phyloP scores from a whole-genome alignment of 352 stramenopile species.

The Phytophthora tentaculata region DNA sequence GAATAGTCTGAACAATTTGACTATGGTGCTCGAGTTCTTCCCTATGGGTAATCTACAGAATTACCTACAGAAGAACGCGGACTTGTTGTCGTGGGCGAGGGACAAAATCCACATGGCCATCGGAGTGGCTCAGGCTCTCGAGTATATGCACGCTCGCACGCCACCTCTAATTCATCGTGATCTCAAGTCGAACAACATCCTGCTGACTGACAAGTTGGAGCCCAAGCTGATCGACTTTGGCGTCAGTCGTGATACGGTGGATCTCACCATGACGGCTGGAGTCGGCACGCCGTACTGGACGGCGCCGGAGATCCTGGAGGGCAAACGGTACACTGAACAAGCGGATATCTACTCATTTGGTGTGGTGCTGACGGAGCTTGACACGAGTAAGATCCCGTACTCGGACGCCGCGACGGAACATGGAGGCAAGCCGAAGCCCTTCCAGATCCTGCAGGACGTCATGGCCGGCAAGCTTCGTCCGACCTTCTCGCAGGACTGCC shows the following conservation, averaged over 20 bases:
- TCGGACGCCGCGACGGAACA: conserved; percentile 14
- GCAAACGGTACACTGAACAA: conserved; percentile 53
- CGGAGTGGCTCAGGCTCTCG: conserved; percentile 29
- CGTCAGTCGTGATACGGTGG: conserved; percentile 37
- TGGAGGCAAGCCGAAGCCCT: conserved; percentile 16
- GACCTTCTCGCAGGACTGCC: conserved; percentile 43
- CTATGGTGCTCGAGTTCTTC: conserved; percentile 36
- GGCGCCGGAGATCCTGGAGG: conserved; percentile 65
- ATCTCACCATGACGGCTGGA: conserved; percentile 51
- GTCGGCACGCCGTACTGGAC: conserved; percentile 85
- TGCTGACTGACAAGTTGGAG: conserved; percentile 65
- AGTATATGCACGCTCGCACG: conserved; percentile 32
- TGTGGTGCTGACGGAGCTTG: conserved; percentile 52
- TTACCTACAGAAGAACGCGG: conserved; percentile 17
- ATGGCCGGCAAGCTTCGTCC: conserved; percentile 46
- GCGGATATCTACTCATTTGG: conserved; percentile 72
- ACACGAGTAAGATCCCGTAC: conserved; percentile 40
- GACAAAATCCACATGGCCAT: conserved; percentile 37
- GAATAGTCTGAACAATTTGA: conserved; percentile 37
- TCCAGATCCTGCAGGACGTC: conserved; percentile 48
- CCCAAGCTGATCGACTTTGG: conserved; percentile 87
- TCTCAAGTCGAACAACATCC: conserved; percentile 53
- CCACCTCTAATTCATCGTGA: conserved; percentile 37
- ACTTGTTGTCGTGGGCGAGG: conserved; percentile 27
- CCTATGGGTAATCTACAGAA: conserved; percentile 19